These are phyloP conservation scores for Striga hermonthica DNA, from an alignment of 305 asterid species.

Conservation along the genomic window DNA sequence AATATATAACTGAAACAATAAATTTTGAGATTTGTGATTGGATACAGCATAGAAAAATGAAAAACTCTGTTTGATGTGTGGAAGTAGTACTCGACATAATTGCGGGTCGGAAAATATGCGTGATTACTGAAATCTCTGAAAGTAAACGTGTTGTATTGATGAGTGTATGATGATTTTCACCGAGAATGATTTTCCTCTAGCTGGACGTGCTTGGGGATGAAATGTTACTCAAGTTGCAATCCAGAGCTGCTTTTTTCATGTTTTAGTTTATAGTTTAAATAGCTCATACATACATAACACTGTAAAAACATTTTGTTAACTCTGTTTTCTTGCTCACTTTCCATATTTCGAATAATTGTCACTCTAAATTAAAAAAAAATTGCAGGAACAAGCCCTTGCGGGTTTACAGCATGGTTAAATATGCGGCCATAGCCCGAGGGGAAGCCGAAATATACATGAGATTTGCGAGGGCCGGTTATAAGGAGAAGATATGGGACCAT, in stretches of 20 bases:
- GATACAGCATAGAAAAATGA: background rate
- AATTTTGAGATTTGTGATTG: background rate
- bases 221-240: too few species aligned
- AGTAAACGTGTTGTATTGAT: too few species aligned
- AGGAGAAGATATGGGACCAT: constrained; percentile 83
- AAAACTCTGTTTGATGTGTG: background rate
- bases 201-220: too few species aligned
- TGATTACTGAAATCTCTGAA: too few species aligned
- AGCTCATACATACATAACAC: too few species aligned
- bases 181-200: too few species aligned
- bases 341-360: background rate
- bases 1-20: background rate
- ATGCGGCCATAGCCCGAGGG: constrained; percentile 83
- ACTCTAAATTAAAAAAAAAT: background rate
- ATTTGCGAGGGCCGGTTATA: constrained; percentile 65
- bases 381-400: constrained; percentile 69
- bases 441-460: constrained; percentile 78
- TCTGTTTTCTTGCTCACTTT: background rate
- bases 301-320: too few species aligned
- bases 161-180: too few species aligned
- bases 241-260: too few species aligned
- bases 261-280: too few species aligned
- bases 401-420: constrained; percentile 78
- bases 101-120: too few species aligned
- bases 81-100: too few species aligned